Base-by-base conservation (phyloP, 139 green algal genomes). In the Chlamydomonas schloesseri region DNA sequence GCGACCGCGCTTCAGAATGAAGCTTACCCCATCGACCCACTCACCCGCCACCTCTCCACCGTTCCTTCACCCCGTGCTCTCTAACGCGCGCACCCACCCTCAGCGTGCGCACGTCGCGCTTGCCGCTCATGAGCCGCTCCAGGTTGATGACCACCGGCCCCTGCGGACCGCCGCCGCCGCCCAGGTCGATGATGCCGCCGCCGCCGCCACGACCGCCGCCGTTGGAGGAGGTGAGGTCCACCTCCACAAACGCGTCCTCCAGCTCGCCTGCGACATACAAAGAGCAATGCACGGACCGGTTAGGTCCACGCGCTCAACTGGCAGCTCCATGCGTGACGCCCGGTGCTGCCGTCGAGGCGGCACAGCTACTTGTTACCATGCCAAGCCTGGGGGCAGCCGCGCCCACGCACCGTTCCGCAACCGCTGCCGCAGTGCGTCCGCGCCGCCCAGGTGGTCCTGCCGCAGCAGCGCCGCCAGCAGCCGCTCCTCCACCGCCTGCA, bases 201-300 rank as follows among this genome's bases (percentile, higher is more conserved):
- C 74, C 29, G 13, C 64, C 78, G 0, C 78, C 37, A n/a, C n/a
- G n/a, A 29, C 70, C 69, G 11, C 23, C 9, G 1, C 29, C 75
- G 23, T 65, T 24, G 28, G 72, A 67, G 79, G 21, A 65, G 13
- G 88, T 80, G 60, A 91, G 82, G 67, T 91, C 90, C 36, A 93
- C 58, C 62, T 91, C 86, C 2, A 93, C 75, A 1, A 58, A 64
- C 28, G 42, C 23, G 23, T 92, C 88, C 33, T 94, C 91, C 58
- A 94, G 60, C 28, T 57, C 53, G 26, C 91, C 91, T 50, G 24
- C 28, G 13, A n/a, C n/a, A n/a, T n/a, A n/a, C n/a, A n/a, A n/a
- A n/a, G n/a, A 68, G n/a, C n/a, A n/a, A n/a, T n/a, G n/a, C n/a
- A n/a, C n/a, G n/a, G n/a, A n/a, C n/a, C n/a, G n/a, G n/a, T n/a